phyloP scores from a whole-genome alignment of 2,329 filamentous ascomycete species.

The Fusarium sp. region DNA sequence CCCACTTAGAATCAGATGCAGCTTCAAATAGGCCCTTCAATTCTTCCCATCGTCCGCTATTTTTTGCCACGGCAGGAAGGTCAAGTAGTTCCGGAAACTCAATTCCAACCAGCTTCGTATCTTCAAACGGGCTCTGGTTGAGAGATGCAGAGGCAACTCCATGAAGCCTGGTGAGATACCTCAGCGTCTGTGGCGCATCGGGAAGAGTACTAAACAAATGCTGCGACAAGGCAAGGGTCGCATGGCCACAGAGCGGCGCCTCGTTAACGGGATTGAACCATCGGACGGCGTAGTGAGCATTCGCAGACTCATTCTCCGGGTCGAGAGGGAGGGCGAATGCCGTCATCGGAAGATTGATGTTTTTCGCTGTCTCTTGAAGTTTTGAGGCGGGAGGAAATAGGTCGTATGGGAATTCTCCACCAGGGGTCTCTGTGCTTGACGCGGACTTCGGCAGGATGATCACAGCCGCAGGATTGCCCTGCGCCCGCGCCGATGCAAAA shows the following conservation, averaged over 20 bases:
- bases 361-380: not conserved
- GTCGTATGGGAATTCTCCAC: not conserved
- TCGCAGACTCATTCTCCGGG: not conserved
- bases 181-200: not conserved
- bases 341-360: not conserved
- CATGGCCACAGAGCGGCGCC: constrained; percentile 2
- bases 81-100: not conserved
- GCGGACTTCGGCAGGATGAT: not conserved
- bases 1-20: not conserved
- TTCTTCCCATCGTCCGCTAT: not conserved
- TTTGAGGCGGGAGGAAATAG: not conserved
- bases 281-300: not conserved
- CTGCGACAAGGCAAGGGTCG: not conserved
- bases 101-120: not conserved
- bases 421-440: too few species aligned
- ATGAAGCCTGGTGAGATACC: constrained; percentile 6
- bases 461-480: constrained; percentile 5
- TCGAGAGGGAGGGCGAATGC: not conserved
- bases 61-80: not conserved
- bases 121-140: not conserved
- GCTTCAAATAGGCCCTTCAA: not conserved
- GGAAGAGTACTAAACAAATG: not conserved
- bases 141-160: not conserved
- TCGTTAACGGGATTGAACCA: constrained; percentile 11
- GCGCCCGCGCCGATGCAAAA: not conserved